Percentiles rank a stretch among this genome's conserved stretches.
phyloP scores from a whole-genome alignment of 1,284 basidiomycete species.

The Apiotrichum akiyoshidainum region DNA sequence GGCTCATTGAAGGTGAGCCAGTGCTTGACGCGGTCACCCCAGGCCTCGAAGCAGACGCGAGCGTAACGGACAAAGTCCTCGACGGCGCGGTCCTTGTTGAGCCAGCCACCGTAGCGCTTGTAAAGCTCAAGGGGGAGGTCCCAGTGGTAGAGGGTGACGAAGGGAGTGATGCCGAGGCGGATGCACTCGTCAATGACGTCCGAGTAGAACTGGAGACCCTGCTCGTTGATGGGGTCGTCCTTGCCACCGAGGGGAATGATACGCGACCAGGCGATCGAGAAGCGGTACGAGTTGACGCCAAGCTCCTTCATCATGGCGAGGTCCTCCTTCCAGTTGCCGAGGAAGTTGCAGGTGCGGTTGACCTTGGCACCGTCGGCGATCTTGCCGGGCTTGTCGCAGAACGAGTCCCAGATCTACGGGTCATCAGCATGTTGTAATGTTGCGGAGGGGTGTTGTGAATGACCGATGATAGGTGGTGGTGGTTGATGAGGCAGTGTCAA shows the following conservation, averaged over 20 bases:
- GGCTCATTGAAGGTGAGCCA: slow-evolving; percentile 68
- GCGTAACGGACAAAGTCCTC: slow-evolving; percentile 65
- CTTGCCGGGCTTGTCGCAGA: slow-evolving; percentile 63
- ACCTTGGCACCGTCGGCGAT: slow-evolving; percentile 65
- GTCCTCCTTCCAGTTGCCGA: slow-evolving; percentile 65
- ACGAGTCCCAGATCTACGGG: slow-evolving; percentile 69
- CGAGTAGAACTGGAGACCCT: slow-evolving; percentile 57
- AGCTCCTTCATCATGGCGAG: slow-evolving; percentile 61
- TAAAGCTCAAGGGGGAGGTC: slow-evolving; percentile 68
- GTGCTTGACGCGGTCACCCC: slow-evolving; percentile 70
- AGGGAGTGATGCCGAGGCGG: slow-evolving; percentile 61
- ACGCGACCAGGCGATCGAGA: slow-evolving; percentile 71
- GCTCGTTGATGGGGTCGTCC: slow-evolving; percentile 65
- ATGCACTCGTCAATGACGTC: slow-evolving; percentile 27
- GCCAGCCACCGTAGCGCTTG: slow-evolving; percentile 65
- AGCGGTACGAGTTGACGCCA: slow-evolving; percentile 61
- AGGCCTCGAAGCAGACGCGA: slow-evolving; percentile 66
- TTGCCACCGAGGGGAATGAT: slow-evolving; percentile 65
- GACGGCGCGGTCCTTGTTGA: slow-evolving; percentile 60
- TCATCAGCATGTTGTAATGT: too few species aligned
- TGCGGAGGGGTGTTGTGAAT: too few species aligned
- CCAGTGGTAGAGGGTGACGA: slow-evolving; percentile 76
- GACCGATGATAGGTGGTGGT: too few species aligned
- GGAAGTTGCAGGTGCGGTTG: slow-evolving; percentile 68
- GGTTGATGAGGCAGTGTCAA: too few species aligned